Base-by-base conservation (phyloP, 2,329 filamentous ascomycete species). In the Pseudocercospora musae region DNA sequence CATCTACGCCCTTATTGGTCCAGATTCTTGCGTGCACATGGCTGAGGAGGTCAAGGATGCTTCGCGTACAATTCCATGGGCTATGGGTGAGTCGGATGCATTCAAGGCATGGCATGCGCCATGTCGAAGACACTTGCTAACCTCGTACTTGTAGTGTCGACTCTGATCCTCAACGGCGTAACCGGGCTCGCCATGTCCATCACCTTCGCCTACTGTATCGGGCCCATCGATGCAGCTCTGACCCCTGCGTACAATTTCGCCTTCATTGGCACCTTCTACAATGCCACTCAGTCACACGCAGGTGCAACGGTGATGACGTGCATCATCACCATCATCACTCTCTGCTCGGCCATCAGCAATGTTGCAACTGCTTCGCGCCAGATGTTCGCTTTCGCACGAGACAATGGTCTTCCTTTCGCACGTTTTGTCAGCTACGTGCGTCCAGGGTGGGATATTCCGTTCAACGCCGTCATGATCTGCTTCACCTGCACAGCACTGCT, bases 381-480 rank as follows among this genome's bases (percentile, higher is more conserved):
- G 71, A 70, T 76, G 4, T 81, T 72, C 58, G 77, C 78, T 0
- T 80, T 80, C 64, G 77, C 78, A 13, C 74, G 78, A 23, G 79
- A 81, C 59, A 68, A 72, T 3, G 79, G 79, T 1, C 71, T 80
- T 0, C 78, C 78, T 0, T 79, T 78, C 31, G 66, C 68, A 15
- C 27, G 31, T n/a, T 60, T 68, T 56, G 58, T 69, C 37, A 63
- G 66, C 55, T 60, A 63, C n/a, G 69, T 71, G 11, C 67, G 64
- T 15, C 68, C 68, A 2, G 62, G 59, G 18, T 66, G 62, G 66
- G 65, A 68, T 27, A 67, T 74, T 27, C 72, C 72, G 1, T 50
- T 72, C 21, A 73, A 72, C 25, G 67, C 72, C 10, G 70, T 73
- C 63, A 44, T 66, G 6, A 58, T 69, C 20, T 65, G 63, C 59